Base-by-base conservation (phyloP, 2,329 filamentous ascomycete species). In the Falciphora oryzae region DNA sequence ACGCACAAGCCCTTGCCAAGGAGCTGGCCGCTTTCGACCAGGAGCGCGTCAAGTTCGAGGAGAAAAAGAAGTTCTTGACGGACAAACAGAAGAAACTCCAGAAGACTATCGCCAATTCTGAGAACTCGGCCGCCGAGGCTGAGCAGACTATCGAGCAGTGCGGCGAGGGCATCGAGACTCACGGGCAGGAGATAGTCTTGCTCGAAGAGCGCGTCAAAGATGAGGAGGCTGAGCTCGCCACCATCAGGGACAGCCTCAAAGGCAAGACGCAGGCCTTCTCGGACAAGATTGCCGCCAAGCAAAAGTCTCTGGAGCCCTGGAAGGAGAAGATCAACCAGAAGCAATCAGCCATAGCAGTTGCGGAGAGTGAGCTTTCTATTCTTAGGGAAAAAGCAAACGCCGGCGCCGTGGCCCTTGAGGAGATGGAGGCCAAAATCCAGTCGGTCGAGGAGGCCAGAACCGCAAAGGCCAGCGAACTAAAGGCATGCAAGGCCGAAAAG, bases 241-340 rank as follows among this genome's bases (percentile, higher is more conserved):
- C 79, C n/a, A 95, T 99, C 68, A 88, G 94, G 65, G 92, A 97
- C 28, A 87, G 85, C 66, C 81, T 99, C 10, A 97, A 97, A 73
- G 94, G 94, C 71, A 99, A 99, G 79, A 99, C 95, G 0, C 93
- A 98, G 74, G 90, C 87, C 8, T 90, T 97, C 67, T 98, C 94
- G 0, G 93, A 99, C 70, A 85, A 97, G 72, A 98, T 99, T 70
- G 88, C 93, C 0, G 84, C 83, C 5, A 97, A 97, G 78, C 95
- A 99, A 73, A 97, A 96, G 77, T 89, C 92, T 1, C 82, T 99
- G 14, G 94, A 98, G 77, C 95, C 95, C 0, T 99, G 95, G 95
- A 93, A 90, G 70, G 93, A 93, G 69, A 98, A 95, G 78, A 94
- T 99, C 79, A 97, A 95, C 75, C 90, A 97, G 73, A 98, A 97